Base-by-base conservation (phyloP, 805 yeast genomes). In the Lachancea sp. region DNA sequence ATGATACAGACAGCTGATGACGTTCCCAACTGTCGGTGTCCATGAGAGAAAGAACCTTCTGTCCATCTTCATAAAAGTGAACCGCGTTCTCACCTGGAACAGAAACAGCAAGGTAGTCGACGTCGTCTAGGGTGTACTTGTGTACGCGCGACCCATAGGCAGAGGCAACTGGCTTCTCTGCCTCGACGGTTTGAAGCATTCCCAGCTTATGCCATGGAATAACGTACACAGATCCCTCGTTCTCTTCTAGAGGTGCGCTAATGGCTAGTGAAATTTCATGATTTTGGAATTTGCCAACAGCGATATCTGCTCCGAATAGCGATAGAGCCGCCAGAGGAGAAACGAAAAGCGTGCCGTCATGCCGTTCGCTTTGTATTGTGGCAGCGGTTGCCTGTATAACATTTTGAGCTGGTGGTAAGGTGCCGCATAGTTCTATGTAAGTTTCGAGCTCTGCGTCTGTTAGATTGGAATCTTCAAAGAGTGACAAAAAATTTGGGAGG, bases 1-100 rank as follows among this genome's bases (percentile, higher is more conserved):
- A 40, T 8, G 2, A 80, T 76, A 43, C 69, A 61, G 17, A 29
- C 31, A 11, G 51, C 36, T 8, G 52, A 35, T 7, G 70, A 44
- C 17, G 46, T 41, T 18, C 47, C 24, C 39, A 39, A 8, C 43
- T 36, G 5, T 38, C 32, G 3, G 22, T 15, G 38, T 63, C 63
- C 22, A 20, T 35, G 11, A 63, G 57, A 1, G 51, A 62, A 13
- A 62, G 48, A 26, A 56, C 26, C 19, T 43, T 54, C n/a, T 29
- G 46, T 3, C 48, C 43, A 20, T 52, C 48, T 11, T 51, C 47
- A 43, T 58, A 74, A 5, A 76, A 41, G 34, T 67, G 65, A 1
- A 79, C 36, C 1, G 51, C 45, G 3, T 78, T 74, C 0, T 53
- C 29, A 0, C 84, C 83, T 0, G 84, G 83, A 38, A 72, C 69